A percentile compares a stretch with the other conserved stretches of the same genome.
phyloP scores from a whole-genome alignment of 257 asterid species.

The Salvia rosmarinus region DNA sequence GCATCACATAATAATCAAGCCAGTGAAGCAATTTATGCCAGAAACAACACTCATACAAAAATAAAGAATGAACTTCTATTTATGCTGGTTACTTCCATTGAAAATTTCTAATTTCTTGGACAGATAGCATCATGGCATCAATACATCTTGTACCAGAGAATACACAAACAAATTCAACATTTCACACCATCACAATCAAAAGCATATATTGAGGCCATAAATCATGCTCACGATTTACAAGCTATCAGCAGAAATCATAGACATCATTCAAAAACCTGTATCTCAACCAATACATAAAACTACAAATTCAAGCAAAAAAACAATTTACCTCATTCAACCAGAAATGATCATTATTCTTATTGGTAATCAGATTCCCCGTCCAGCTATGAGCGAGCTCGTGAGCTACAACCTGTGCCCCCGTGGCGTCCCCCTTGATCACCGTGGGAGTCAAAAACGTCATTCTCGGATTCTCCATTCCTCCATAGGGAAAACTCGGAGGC shows the following conservation, averaged over 20 bases:
- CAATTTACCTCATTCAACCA: constrained; percentile 95
- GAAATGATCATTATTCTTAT: constrained; percentile 90
- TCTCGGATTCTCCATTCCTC: constrained; percentile 98
- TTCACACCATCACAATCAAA: neutral
- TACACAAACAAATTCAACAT: constrained; percentile 7
- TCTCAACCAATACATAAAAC: neutral
- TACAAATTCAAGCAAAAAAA: neutral
- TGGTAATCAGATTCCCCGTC: constrained; percentile 98
- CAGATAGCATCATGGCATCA: neutral
- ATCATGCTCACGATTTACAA: neutral
- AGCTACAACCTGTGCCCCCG: constrained; percentile 92
- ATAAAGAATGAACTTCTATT: neutral
- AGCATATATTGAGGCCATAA: neutral
- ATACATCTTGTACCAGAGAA: constrained; percentile 1
- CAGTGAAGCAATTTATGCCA: neutral
- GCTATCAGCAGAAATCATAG: neutral
- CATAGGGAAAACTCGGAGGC: constrained; percentile 97
- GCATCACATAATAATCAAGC: neutral
- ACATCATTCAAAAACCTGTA: neutral
- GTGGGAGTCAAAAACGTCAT: constrained; percentile 94
- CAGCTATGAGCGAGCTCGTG: constrained; percentile 99
- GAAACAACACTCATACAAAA: constrained; percentile 5
- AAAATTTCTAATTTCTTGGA: neutral
- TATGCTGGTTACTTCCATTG: neutral
- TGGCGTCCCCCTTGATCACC: constrained; percentile 85